Conservation (phyloP, 345 rosid species). For the Anastatica hierochuntica region DNA sequence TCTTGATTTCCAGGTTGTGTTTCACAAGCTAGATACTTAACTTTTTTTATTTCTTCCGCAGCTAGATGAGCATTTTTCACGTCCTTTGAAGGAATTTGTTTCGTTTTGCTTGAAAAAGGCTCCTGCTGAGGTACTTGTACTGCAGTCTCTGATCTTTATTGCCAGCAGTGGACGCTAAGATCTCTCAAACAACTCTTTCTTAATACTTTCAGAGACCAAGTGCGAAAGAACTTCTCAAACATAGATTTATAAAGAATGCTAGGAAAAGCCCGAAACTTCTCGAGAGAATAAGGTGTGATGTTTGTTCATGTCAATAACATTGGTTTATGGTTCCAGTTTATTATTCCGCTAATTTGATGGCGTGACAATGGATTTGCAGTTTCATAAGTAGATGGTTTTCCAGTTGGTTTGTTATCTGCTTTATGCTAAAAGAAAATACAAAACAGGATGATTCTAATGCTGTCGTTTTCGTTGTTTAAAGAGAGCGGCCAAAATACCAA, state of each 20-base stretch:
- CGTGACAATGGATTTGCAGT: neutral
- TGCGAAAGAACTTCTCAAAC: conserved; percentile 93
- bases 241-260: conserved; percentile 75
- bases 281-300: conserved; percentile 84
- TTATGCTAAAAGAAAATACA: neutral
- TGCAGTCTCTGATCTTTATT: conserved; percentile 9
- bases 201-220: conserved; percentile 69
- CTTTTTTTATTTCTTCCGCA: conserved; percentile 32
- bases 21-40: conserved; percentile 17
- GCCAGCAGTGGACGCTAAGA: conserved; percentile 4
- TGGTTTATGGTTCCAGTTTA: conserved; percentile 10
- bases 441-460: neutral
- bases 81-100: conserved; percentile 94
- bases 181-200: conserved; percentile 12
- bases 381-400: conserved; percentile 3
- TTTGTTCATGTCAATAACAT: conserved; percentile 5
- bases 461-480: conserved; percentile 24
- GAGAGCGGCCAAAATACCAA: conserved; percentile 89
- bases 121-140: conserved; percentile 71
- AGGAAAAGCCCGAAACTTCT: conserved; percentile 83
- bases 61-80: conserved; percentile 99
- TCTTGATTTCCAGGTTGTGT: too few relatives aligned
- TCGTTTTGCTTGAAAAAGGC: conserved; percentile 82
- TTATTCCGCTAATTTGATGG: neutral
- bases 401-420: conserved; percentile 7